A percentile compares a stretch with the other conserved stretches of the same genome.
phyloP scores from a whole-genome alignment of 2,329 filamentous ascomycete genomes.

The Trichoderma sp. region DNA sequence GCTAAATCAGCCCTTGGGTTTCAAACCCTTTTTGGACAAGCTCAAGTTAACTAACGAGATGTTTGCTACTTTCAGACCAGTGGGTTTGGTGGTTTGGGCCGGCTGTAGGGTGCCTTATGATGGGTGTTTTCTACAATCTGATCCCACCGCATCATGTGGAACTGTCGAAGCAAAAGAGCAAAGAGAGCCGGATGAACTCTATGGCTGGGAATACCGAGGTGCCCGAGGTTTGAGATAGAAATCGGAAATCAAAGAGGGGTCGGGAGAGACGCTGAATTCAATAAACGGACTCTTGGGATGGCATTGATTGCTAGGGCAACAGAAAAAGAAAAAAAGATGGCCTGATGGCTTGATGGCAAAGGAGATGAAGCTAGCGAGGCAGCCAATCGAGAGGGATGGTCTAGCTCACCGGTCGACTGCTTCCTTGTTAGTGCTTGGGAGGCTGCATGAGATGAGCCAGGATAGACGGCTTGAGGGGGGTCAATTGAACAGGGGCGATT shows the following conservation, averaged over 20 bases:
- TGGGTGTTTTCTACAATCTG: conserved; percentile 30
- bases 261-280: not conserved
- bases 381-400: not conserved
- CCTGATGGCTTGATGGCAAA: not conserved
- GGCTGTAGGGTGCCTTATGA: conserved; percentile 29
- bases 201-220: not conserved
- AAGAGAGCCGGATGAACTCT: not conserved
- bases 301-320: not conserved
- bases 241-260: not conserved
- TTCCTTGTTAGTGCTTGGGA: not conserved
- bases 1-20: not conserved
- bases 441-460: not conserved
- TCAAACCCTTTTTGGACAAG: not conserved
- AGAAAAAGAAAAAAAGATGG: not conserved
- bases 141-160: conserved; percentile 31
- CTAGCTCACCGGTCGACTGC: not conserved
- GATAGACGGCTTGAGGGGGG: not conserved
- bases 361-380: not conserved
- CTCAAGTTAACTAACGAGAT: not conserved
- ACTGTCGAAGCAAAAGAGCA: not conserved
- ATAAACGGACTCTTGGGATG: not conserved
- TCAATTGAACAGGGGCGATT: not conserved
- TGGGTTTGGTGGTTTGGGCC: conserved; percentile 40
- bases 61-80: conserved; percentile 25
- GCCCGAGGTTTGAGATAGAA: not conserved